phyloP scores from a whole-genome alignment of 2,329 filamentous ascomycete species.

The Penicillium sp. region DNA sequence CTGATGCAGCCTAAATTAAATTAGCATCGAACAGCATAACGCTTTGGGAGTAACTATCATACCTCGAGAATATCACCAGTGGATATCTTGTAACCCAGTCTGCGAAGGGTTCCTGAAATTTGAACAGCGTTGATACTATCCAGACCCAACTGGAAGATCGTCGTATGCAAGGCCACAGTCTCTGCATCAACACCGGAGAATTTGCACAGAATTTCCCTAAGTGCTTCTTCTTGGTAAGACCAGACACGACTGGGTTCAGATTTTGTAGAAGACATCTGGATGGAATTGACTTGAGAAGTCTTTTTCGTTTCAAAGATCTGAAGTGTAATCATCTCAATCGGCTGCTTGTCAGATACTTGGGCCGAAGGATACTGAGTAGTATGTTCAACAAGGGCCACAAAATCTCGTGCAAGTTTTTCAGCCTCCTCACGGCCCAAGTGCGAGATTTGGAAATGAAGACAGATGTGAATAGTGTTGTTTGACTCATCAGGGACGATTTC shows the following conservation, averaged over 20 bases:
- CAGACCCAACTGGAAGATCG: constrained; percentile 83
- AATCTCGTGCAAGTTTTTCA: constrained; percentile 27
- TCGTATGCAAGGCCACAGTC: constrained; percentile 60
- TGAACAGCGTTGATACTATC: constrained; percentile 88
- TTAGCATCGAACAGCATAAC: constrained; percentile 5
- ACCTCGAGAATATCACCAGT: constrained; percentile 72
- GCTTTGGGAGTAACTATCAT: neutral
- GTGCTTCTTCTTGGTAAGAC: constrained; percentile 51
- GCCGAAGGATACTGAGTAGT: constrained; percentile 32
- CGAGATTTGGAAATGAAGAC: constrained; percentile 59
- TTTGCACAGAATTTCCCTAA: constrained; percentile 58
- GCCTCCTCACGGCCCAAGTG: constrained; percentile 22
- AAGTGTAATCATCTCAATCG: constrained; percentile 22
- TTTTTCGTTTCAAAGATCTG: constrained; percentile 26
- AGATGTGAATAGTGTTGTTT: constrained; percentile 56
- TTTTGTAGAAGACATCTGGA: constrained; percentile 1
- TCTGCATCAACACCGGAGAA: constrained; percentile 55
- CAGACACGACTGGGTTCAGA: constrained; percentile 37
- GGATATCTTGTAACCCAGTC: constrained; percentile 57
- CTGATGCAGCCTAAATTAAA: constrained; percentile 33
- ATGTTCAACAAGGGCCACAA: constrained; percentile 34
- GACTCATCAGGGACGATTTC: constrained; percentile 63
- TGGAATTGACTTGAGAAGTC: constrained; percentile 1
- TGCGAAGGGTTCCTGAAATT: constrained; percentile 66
- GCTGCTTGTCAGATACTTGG: constrained; percentile 28